phyloP scores from a whole-genome alignment of 2,329 filamentous ascomycete genomes.

The Claviceps quebecensis region DNA sequence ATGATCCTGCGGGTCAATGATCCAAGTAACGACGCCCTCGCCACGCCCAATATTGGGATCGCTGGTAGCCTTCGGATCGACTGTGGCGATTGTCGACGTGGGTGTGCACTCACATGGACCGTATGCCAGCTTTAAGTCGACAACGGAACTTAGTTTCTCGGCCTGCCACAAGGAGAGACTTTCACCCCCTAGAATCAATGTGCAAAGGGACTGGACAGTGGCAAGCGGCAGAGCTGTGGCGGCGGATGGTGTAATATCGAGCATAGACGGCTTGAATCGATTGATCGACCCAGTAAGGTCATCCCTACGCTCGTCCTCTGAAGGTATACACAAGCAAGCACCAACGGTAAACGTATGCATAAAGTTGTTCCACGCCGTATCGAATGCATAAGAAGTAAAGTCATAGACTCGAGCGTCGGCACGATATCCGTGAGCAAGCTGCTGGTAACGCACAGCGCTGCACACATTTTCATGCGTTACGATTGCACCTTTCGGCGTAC shows the following conservation, averaged over 20 bases:
- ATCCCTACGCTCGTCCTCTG: constrained; percentile 6
- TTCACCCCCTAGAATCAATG: constrained; percentile 2
- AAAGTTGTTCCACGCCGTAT: constrained; percentile 3
- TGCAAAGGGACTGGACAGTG: constrained; percentile 1
- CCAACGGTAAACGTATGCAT: constrained; percentile 4
- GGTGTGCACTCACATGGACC: constrained; percentile 11
- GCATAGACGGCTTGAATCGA: constrained; percentile 1
- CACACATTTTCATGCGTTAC: constrained; percentile 11
- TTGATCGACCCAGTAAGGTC: constrained; percentile 4
- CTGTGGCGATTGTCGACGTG: neutral
- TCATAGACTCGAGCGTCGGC: constrained; percentile 8
- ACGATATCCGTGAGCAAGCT: constrained; percentile 8
- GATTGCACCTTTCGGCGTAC: constrained; percentile 14
- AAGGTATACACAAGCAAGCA: constrained; percentile 9
- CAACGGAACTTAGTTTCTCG: neutral
- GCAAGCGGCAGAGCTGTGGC: neutral
- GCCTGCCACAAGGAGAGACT: neutral
- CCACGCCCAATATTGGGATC: constrained; percentile 2
- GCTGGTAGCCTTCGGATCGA: neutral
- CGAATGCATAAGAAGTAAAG: constrained; percentile 6
- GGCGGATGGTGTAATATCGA: constrained; percentile 4
- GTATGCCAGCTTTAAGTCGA: constrained; percentile 6
- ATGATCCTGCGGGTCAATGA: constrained; percentile 14
- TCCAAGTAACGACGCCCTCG: constrained; percentile 11
- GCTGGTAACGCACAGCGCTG: constrained; percentile 9